Conservation (phyloP, 2,329 filamentous ascomycete genomes). For the Fusarium metavorans region DNA sequence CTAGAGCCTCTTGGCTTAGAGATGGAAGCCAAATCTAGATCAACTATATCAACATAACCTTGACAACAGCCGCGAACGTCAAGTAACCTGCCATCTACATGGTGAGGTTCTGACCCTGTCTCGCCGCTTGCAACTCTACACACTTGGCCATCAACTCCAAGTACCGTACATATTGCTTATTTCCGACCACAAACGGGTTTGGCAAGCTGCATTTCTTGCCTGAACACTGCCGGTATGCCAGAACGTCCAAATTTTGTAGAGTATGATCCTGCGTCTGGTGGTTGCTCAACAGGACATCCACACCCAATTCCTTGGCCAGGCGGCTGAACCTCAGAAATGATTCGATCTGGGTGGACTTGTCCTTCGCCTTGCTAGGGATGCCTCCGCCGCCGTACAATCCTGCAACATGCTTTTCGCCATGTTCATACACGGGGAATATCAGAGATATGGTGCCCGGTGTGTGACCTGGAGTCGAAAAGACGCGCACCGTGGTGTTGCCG, state of each 20-base stretch:
- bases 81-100: too few species aligned
- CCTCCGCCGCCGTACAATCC: conserved; percentile 43
- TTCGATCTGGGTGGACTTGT: conserved; percentile 36
- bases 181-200: conserved; percentile 31
- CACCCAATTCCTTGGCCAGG: conserved; percentile 17
- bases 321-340: conserved; percentile 29
- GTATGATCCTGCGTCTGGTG: conserved; percentile 41
- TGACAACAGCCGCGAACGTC: too few species aligned
- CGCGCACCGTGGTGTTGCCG: conserved; percentile 35
- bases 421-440: conserved; percentile 36
- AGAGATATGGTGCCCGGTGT: conserved; percentile 40
- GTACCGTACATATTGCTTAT: conserved; percentile 23
- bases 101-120: neutral
- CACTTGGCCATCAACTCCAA: conserved; percentile 29
- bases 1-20: too few species aligned
- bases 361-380: conserved; percentile 22
- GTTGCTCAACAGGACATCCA: conserved; percentile 36
- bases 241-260: conserved; percentile 31
- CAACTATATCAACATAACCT: too few species aligned
- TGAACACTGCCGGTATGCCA: conserved; percentile 17
- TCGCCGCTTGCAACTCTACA: conserved; percentile 15
- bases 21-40: too few species aligned
- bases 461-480: conserved; percentile 40
- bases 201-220: conserved; percentile 11
- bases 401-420: conserved; percentile 32